Evolutionary conservation across 192 early-diverging fungal species (phyloP), one percentile per base, ranked within the genome.

Genomic region (Linnemannia exigua): DNA sequence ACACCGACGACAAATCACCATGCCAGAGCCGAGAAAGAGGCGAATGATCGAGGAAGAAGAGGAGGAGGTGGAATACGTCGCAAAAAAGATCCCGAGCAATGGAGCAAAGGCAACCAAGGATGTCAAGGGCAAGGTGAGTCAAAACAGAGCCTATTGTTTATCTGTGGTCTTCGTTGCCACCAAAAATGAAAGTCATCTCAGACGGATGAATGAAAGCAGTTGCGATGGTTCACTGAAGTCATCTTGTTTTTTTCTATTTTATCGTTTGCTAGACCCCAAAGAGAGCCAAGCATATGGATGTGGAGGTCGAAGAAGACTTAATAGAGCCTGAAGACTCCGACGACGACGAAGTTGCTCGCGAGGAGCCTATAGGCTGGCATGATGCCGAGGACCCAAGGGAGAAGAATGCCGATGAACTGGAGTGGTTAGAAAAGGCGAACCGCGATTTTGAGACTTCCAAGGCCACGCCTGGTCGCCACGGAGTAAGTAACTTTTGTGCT

Each of bases 1-100:
- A 19, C 5, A n/a, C 22, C 52, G 25, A 54, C 1, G 25, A 54
- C 20, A 54, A n/a, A 35, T 52, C 70, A 61, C 35, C 36, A 86
- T 79, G 77, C 71, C 81, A 37, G 81, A 72, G 52, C 25, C 75
- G 33, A 82, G 72, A 74, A 86, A 86, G 63, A 54, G 83, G 70
- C 63, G 83, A 20, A 66, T 86, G 20, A 80, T 86, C 35, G 67
- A 79, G 28, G 81, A 82, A 19, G 78, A 86, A 11, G 83, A 86
- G 31, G 82, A 84, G 7, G 80, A 82, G 11, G 73, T 76, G 4
- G 82, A 83, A 28, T 28, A 84, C 25, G 36, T 17, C 22, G 1
- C n/a, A 25, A 17, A 22, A 1, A 36, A 25, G 38, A 9, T 68
- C 4, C 19, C n/a, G 9, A 50, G 31, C 22, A 31, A 20, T 4